Evolutionary conservation across 2,329 filamentous ascomycete genomes (phyloP).

Genomic region (Pseudocercospora cruenta): DNA sequence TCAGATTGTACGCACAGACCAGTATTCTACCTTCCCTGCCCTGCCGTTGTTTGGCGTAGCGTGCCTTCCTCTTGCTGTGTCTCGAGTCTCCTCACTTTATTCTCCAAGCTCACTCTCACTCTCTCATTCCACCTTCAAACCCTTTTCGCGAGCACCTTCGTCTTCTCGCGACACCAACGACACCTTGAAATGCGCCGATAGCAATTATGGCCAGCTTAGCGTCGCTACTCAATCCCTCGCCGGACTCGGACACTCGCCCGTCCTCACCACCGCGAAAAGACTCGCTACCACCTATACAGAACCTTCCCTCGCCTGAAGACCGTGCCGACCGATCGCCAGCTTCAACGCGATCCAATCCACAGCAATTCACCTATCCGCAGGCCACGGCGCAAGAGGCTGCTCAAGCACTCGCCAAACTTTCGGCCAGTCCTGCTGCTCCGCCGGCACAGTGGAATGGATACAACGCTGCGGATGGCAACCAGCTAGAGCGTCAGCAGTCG

Average conservation of each 20-base stretch:
- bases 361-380: conserved; percentile 28
- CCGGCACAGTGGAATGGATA: conserved; percentile 31
- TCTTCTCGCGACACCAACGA: background rate
- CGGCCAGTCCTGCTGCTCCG: conserved; percentile 32
- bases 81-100: background rate
- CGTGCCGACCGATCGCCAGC: conserved; percentile 25
- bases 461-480: conserved; percentile 20
- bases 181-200: conserved; percentile 3
- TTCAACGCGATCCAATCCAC: conserved; percentile 20
- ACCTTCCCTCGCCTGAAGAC: conserved; percentile 28
- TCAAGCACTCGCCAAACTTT: conserved; percentile 40
- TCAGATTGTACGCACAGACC: background rate
- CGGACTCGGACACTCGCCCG: conserved; percentile 18
- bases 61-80: background rate
- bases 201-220: conserved; percentile 36
- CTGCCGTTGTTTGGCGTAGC: background rate
- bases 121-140: background rate
- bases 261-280: conserved; percentile 27
- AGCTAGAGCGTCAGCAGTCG: conserved; percentile 29
- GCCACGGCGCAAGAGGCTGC: conserved; percentile 43
- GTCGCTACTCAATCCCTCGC: conserved; percentile 43
- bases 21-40: background rate
- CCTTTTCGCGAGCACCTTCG: background rate
- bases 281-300: conserved; percentile 26
- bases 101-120: background rate